phyloP scores from a whole-genome alignment of 1,139 yeast genomes.

The Taiozyma sp. region DNA sequence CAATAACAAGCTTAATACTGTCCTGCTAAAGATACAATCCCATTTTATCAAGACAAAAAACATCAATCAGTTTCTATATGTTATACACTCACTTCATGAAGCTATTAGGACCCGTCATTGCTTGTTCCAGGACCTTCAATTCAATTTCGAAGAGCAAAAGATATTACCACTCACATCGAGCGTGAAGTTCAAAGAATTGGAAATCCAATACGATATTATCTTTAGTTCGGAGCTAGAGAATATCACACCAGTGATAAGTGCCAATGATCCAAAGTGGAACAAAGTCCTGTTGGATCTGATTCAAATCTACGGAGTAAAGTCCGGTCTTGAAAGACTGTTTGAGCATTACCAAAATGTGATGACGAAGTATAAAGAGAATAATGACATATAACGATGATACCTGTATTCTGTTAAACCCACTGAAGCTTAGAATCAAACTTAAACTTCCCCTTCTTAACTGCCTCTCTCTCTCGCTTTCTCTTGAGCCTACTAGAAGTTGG shows the following conservation, averaged over 20 bases:
- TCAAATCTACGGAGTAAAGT: neutral
- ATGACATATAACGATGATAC: neutral
- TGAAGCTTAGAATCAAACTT: neutral
- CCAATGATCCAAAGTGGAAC: neutral
- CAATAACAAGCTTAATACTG: conserved; percentile 18
- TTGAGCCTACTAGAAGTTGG: neutral
- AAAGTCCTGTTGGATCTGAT: neutral
- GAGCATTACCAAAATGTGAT: neutral
- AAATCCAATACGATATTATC: neutral
- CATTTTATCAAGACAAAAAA: conserved; percentile 10
- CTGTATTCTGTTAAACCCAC: neutral
- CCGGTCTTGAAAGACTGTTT: neutral
- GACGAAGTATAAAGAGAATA: neutral
- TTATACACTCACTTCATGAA: conserved; percentile 14
- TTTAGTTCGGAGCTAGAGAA: neutral
- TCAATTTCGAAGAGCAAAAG: neutral
- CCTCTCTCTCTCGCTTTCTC: neutral
- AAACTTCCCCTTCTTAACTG: neutral
- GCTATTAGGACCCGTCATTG: neutral
- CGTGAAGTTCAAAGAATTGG: neutral
- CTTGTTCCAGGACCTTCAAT: neutral
- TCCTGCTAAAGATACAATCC: conserved; percentile 6
- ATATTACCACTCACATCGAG: neutral
- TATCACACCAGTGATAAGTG: neutral
- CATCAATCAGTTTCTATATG: conserved; percentile 15